Conservation (phyloP, 2,329 filamentous ascomycete genomes). For the Penicillium sclerotigenum region DNA sequence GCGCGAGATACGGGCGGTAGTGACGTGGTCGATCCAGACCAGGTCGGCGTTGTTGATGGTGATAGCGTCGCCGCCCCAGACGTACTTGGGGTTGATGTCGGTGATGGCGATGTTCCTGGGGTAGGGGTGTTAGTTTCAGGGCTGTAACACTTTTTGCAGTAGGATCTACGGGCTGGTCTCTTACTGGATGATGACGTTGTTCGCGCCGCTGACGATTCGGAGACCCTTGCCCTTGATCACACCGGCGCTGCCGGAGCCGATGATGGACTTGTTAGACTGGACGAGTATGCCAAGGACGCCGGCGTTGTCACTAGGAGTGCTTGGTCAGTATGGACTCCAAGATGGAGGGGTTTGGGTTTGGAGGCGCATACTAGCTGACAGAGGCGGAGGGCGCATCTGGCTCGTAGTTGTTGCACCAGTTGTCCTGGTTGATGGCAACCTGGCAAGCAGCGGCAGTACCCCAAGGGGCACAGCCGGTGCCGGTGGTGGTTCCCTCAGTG, state of each 20-base stretch:
- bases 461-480: slow-evolving; percentile 58
- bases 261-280: slow-evolving; percentile 56
- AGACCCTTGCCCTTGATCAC: slow-evolving; percentile 59
- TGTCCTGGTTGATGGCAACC: slow-evolving; percentile 58
- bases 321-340: neutral
- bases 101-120: slow-evolving; percentile 52
- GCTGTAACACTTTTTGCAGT: too few species aligned
- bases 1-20: slow-evolving; percentile 56
- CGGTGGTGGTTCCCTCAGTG: slow-evolving; percentile 51
- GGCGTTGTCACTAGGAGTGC: slow-evolving; percentile 47
- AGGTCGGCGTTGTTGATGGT: slow-evolving; percentile 47
- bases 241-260: slow-evolving; percentile 53
- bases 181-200: slow-evolving; percentile 59
- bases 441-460: slow-evolving; percentile 55
- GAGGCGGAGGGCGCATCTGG: slow-evolving; percentile 49
- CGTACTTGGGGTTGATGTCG: slow-evolving; percentile 56
- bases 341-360: neutral
- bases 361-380: slow-evolving; percentile 31
- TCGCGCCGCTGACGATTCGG: slow-evolving; percentile 46
- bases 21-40: slow-evolving; percentile 54
- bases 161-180: too few species aligned
- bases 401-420: slow-evolving; percentile 61
- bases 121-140: slow-evolving; percentile 3
- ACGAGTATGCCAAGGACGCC: slow-evolving; percentile 52
- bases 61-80: slow-evolving; percentile 61